phyloP scores from a whole-genome alignment of 2,329 filamentous ascomycete species.

The Pestalotiopsis sp. region DNA sequence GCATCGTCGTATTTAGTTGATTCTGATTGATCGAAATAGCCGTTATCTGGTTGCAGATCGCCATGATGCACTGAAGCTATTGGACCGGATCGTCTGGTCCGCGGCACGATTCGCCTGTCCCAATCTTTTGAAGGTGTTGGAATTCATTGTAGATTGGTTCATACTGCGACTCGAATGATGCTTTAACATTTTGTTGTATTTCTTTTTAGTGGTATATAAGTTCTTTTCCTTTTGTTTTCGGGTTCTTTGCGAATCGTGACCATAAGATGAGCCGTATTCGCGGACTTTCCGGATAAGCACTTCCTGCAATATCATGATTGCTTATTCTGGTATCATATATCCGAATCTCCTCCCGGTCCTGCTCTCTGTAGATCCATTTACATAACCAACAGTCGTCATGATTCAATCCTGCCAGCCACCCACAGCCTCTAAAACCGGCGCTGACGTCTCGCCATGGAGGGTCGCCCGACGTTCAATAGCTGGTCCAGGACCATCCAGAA shows the following conservation, averaged over 20 bases:
- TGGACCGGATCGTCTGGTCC: conserved; percentile 4
- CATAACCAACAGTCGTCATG: neutral
- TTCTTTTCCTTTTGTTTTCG: no score
- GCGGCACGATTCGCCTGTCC: neutral
- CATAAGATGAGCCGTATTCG: no score
- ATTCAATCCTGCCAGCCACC: neutral
- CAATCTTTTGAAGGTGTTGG: neutral
- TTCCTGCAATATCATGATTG: no score
- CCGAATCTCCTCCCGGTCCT: no score
- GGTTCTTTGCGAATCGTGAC: no score
- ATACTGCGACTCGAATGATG: no score
- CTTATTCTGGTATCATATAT: no score
- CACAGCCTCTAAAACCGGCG: neutral
- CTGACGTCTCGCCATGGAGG: neutral
- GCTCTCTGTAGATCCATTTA: no score
- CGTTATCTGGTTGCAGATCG: neutral
- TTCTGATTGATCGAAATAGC: neutral
- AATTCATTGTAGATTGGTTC: neutral
- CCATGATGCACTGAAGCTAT: neutral
- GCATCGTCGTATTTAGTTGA: neutral
- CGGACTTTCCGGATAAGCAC: no score
- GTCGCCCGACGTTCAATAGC: conserved; percentile 19
- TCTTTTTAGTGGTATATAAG: no score
- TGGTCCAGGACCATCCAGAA: conserved; percentile 19
- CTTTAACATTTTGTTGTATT: no score